These are phyloP conservation scores for Barnettozyma pratensis DNA, from an alignment of 805 yeast species.

Conservation along the genomic window DNA sequence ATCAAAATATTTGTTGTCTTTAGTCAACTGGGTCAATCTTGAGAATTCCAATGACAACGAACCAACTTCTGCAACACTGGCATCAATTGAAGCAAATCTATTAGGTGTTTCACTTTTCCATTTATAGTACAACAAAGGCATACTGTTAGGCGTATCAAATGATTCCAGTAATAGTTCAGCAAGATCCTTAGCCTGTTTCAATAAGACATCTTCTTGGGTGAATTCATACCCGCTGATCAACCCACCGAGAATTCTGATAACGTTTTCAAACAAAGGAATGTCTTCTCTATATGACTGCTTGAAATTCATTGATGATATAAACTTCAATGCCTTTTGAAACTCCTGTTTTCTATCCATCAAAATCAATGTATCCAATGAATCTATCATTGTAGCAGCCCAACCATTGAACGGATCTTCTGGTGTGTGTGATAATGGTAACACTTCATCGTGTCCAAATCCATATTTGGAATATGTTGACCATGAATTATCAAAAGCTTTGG, in stretches of 20 bases:
- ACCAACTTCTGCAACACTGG: constrained; percentile 42
- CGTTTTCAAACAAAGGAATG: constrained; percentile 46
- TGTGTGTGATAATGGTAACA: constrained; percentile 32
- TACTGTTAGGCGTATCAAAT: constrained; percentile 53
- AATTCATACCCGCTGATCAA: constrained; percentile 48
- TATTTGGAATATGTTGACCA: constrained; percentile 39
- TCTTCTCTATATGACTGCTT: constrained; percentile 32
- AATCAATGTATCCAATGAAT: constrained; percentile 45
- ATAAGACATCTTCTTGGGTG: constrained; percentile 30
- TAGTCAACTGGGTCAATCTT: constrained; percentile 45
- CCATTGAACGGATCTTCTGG: constrained; percentile 39
- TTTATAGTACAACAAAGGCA: constrained; percentile 43
- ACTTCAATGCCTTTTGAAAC: constrained; percentile 32
- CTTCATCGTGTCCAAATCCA: constrained; percentile 44
- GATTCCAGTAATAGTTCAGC: constrained; percentile 47
- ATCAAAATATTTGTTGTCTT: constrained; percentile 42
- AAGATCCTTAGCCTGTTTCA: constrained; percentile 38
- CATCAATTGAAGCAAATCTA: constrained; percentile 32
- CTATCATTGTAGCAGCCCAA: constrained; percentile 48
- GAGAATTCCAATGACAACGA: constrained; percentile 49
- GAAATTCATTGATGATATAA: constrained; percentile 35
- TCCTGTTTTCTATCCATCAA: constrained; percentile 40
- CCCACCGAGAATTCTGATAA: constrained; percentile 49
- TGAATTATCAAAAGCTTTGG: constrained; percentile 33
- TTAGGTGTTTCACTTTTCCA: constrained; percentile 35